These are phyloP conservation scores for Lyophyllum atratum DNA, from an alignment of 768 basidiomycete species.

Conservation along the genomic window DNA sequence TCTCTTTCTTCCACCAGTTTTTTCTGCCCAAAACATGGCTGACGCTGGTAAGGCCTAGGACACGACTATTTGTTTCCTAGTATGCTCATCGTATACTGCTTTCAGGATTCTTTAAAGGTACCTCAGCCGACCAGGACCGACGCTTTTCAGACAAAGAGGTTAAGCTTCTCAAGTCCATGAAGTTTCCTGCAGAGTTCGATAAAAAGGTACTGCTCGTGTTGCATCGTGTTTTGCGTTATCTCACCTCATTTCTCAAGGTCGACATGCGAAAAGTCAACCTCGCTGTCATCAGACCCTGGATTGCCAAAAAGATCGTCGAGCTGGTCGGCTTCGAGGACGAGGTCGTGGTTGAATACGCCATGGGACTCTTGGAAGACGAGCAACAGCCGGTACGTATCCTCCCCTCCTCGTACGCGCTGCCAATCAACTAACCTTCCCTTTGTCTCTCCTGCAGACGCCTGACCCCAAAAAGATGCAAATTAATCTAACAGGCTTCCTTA, in stretches of 20 bases:
- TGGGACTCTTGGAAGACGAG: slow-evolving; percentile 89
- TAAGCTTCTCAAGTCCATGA: slow-evolving; percentile 84
- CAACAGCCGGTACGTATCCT: slow-evolving; percentile 67
- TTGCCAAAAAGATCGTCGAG: slow-evolving; percentile 89
- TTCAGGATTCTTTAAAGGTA: slow-evolving; percentile 86
- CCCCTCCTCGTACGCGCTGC: background rate
- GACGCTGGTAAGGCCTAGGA: slow-evolving; percentile 51
- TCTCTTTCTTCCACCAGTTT: background rate
- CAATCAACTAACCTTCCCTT: background rate
- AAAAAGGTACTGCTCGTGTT: slow-evolving; percentile 60
- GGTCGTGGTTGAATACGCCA: slow-evolving; percentile 94
- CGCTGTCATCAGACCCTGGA: slow-evolving; percentile 91
- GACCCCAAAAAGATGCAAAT: slow-evolving; percentile 98
- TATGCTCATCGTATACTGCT: slow-evolving; percentile 25
- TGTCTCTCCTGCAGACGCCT: slow-evolving; percentile 54
- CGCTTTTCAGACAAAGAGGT: slow-evolving; percentile 95
- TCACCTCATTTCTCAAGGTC: slow-evolving; percentile 48
- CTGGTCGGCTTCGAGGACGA: slow-evolving; percentile 96
- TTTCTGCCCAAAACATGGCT: slow-evolving; percentile 41
- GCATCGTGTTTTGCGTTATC: background rate
- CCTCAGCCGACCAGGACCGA: slow-evolving; percentile 87
- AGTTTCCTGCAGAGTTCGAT: slow-evolving; percentile 88
- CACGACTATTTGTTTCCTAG: slow-evolving; percentile 24
- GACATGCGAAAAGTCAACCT: slow-evolving; percentile 97
- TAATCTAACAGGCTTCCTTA: slow-evolving; percentile 89